phyloP scores from a whole-genome alignment of 495 filamentous ascomycete species.

The Cetradonia linearis region DNA sequence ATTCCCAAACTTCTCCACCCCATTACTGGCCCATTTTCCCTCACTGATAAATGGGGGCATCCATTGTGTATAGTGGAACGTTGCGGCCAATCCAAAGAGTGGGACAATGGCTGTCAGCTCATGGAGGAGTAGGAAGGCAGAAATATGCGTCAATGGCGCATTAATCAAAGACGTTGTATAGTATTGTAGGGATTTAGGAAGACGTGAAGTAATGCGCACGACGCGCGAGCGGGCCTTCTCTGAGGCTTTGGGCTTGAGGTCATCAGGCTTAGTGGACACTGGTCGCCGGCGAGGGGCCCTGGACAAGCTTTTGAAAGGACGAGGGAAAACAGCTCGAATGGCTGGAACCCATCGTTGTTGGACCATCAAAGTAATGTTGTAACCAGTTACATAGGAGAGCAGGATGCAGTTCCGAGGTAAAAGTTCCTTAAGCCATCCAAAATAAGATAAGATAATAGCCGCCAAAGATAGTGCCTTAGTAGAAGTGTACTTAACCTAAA shows the following conservation, averaged over 20 bases:
- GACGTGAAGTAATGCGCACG: constrained; percentile 48
- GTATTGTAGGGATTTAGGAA: constrained; percentile 49
- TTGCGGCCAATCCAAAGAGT: constrained; percentile 58
- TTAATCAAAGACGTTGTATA: constrained; percentile 58
- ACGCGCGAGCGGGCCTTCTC: constrained; percentile 38
- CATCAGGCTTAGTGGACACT: constrained; percentile 16
- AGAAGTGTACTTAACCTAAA: too few species aligned
- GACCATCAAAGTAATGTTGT: constrained; percentile 8
- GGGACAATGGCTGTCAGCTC: constrained; percentile 82
- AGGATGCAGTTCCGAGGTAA: neutral
- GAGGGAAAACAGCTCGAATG: neutral
- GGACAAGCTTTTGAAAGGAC: neutral
- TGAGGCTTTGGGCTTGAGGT: constrained; percentile 14
- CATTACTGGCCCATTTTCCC: constrained; percentile 43
- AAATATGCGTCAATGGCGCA: constrained; percentile 73
- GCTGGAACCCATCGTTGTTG: constrained; percentile 2
- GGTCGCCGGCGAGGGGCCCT: constrained; percentile 3
- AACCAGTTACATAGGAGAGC: neutral
- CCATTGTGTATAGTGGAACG: constrained; percentile 68
- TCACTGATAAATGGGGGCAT: constrained; percentile 46
- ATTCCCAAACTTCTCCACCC: constrained; percentile 45
- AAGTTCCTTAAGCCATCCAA: too few species aligned
- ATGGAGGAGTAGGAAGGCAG: constrained; percentile 81
- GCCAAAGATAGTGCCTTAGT: too few species aligned
- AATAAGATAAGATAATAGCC: too few species aligned